phyloP scores from a whole-genome alignment of 495 filamentous ascomycete genomes.

The Annulohypoxylon bovei region DNA sequence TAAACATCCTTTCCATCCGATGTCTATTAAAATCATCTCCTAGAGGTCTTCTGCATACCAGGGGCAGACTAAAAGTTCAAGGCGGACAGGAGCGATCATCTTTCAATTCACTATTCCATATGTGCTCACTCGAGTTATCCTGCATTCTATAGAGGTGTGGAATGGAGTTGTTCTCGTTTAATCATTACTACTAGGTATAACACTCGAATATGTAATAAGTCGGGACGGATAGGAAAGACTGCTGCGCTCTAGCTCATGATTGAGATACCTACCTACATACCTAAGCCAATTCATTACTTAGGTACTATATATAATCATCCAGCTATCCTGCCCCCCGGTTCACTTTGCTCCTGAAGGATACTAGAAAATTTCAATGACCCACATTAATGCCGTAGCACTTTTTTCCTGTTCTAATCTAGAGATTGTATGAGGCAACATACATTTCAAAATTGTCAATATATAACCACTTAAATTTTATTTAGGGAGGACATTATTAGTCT shows the following conservation, averaged over 20 bases:
- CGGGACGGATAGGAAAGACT: background rate
- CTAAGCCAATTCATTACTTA: background rate
- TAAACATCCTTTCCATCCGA: conserved; percentile 14
- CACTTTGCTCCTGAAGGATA: background rate
- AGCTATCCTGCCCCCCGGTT: background rate
- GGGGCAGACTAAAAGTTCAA: background rate
- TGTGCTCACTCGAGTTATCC: conserved; percentile 7
- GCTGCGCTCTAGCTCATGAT: background rate
- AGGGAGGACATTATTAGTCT: too few species aligned
- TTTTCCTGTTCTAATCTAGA: too few species aligned
- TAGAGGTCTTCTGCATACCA: background rate
- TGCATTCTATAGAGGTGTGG: conserved; percentile 25
- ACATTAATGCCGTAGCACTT: background rate
- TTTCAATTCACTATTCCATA: conserved; percentile 22
- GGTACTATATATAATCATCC: background rate
- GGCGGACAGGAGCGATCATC: background rate
- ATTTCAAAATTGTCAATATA: too few species aligned
- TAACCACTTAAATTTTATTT: too few species aligned
- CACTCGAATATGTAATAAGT: conserved; percentile 2
- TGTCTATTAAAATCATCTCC: background rate
- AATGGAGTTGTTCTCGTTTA: conserved; percentile 4
- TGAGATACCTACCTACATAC: background rate
- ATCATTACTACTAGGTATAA: conserved; percentile 6
- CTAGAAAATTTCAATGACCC: background rate
- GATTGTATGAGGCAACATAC: too few species aligned